Evolutionary conservation across 2,329 filamentous ascomycete species (phyloP).

Genomic region (Thelonectria discophora): DNA sequence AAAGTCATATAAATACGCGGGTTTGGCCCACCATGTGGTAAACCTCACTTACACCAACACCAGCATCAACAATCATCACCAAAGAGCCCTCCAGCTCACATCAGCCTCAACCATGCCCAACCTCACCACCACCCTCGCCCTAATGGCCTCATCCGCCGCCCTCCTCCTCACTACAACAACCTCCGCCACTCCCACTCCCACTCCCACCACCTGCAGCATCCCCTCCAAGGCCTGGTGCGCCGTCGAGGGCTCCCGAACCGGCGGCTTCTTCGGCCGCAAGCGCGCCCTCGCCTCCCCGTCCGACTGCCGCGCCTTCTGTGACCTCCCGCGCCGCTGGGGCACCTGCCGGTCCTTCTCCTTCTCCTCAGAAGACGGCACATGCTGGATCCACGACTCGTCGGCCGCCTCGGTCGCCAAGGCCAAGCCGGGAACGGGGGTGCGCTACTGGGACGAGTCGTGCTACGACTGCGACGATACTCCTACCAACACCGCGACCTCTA

Average conservation of each 20-base stretch:
- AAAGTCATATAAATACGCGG: too few species aligned
- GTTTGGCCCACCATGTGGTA: neutral
- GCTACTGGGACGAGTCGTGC: conserved; percentile 7
- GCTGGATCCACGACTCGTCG: conserved; percentile 1
- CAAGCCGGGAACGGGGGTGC: neutral
- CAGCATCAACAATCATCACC: too few species aligned
- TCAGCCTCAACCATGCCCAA: too few species aligned
- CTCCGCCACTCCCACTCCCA: too few species aligned
- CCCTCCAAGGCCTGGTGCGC: neutral
- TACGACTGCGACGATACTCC: neutral
- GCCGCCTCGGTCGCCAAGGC: neutral
- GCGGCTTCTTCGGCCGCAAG: conserved; percentile 4
- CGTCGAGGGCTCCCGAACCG: neutral
- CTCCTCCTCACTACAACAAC: too few species aligned
- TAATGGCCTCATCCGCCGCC: too few species aligned
- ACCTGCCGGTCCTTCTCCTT: conserved; percentile 3
- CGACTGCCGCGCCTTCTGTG: conserved; percentile 4
- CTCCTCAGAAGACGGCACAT: neutral
- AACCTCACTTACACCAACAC: too few species aligned
- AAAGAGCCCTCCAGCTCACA: too few species aligned
- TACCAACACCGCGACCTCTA: neutral
- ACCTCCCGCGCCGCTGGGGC: neutral
- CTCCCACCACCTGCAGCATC: neutral
- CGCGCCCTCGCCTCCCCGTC: neutral
- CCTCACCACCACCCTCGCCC: too few species aligned